These are phyloP conservation scores for Keithomyces neogunnii DNA, from an alignment of 2,329 filamentous ascomycete genomes.

Conservation along the genomic window DNA sequence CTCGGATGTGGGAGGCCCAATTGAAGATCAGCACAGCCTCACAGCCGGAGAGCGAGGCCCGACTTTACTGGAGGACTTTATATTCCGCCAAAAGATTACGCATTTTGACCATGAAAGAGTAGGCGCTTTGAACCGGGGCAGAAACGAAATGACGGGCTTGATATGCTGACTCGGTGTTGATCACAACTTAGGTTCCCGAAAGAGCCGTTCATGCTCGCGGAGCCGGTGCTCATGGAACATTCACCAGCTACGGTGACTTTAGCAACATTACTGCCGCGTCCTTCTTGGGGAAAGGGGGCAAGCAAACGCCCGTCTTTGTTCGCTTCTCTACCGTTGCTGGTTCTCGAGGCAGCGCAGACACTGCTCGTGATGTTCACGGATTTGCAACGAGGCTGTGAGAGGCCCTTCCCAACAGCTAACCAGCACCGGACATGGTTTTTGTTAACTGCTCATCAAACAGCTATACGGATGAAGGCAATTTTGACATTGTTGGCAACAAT, in stretches of 20 bases:
- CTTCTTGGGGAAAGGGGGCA: constrained; percentile 48
- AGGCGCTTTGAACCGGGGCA: constrained; percentile 12
- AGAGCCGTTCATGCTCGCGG: constrained; percentile 63
- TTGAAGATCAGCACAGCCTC: constrained; percentile 57
- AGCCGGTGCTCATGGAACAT: constrained; percentile 61
- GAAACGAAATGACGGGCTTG: background rate
- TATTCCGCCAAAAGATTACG: constrained; percentile 64
- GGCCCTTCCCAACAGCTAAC: background rate
- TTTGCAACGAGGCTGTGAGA: constrained; percentile 46
- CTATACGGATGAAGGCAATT: constrained; percentile 65
- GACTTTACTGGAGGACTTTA: constrained; percentile 63
- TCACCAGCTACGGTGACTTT: constrained; percentile 58
- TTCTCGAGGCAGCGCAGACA: constrained; percentile 60
- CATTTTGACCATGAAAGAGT: constrained; percentile 65
- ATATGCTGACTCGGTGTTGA: background rate
- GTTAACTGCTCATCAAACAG: constrained; percentile 10
- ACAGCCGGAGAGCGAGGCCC: constrained; percentile 59
- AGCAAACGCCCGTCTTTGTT: constrained; percentile 54
- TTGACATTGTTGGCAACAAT: constrained; percentile 61
- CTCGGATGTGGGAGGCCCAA: constrained; percentile 59
- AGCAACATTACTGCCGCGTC: constrained; percentile 61
- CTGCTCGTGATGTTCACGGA: constrained; percentile 63
- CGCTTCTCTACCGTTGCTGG: constrained; percentile 69
- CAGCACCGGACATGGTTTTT: background rate
- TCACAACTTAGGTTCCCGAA: constrained; percentile 41